These are phyloP conservation scores for Marchantia paleacea DNA, from an alignment of 225 moss, liverwort and hornwort species.

Conservation along the genomic window DNA sequence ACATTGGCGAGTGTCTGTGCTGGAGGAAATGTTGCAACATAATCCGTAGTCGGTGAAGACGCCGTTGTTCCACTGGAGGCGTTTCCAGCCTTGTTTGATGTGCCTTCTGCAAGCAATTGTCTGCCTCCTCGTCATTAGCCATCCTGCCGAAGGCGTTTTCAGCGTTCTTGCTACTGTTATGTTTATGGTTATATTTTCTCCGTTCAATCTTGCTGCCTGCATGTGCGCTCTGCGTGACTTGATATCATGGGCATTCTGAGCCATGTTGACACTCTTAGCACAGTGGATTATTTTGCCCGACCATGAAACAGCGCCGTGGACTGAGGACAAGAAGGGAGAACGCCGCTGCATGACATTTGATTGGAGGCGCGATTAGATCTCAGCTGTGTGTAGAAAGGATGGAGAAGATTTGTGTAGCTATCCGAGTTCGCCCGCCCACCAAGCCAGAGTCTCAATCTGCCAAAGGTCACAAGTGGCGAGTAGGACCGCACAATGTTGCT, in stretches of 20 bases:
- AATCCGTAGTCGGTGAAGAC: not conserved
- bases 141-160: not conserved
- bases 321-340: not conserved
- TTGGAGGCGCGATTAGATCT: too few species aligned
- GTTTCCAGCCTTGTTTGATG: not conserved
- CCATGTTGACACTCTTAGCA: not conserved
- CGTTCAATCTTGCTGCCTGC: not conserved
- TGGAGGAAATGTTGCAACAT: not conserved
- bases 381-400: constrained; percentile 36
- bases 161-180: not conserved
- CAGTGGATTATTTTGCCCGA: not conserved
- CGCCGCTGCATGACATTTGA: too few species aligned
- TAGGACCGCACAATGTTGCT: constrained; percentile 56
- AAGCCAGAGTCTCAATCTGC: constrained; percentile 33
- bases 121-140: not conserved
- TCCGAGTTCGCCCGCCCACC: constrained; percentile 69
- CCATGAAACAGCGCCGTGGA: constrained; percentile 4
- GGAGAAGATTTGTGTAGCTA: constrained; percentile 87
- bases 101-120: not conserved
- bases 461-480: constrained; percentile 58
- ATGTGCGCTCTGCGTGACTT: not conserved
- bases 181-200: not conserved
- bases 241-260: not conserved
- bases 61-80: too few species aligned
- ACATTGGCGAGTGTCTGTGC: not conserved